Evolutionary conservation across 208 protist genomes (phyloP).

Genomic region (Trichomonas vaginalis): DNA sequence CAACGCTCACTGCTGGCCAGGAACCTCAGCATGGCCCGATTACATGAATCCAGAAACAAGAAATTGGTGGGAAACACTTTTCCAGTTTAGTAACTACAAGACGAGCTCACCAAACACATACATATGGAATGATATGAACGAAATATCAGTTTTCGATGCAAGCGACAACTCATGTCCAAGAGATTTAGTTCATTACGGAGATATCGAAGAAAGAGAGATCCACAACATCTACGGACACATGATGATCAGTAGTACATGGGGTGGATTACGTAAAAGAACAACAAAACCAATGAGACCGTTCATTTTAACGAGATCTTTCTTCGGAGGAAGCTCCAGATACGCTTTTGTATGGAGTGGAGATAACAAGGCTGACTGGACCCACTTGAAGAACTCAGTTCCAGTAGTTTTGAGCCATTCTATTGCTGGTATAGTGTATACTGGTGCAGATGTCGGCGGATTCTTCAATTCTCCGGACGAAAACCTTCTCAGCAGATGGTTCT

Average conservation of each 20-base stretch:
- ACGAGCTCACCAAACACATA: slow-evolving; percentile 64
- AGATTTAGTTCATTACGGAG: slow-evolving; percentile 55
- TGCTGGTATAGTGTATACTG: slow-evolving; percentile 73
- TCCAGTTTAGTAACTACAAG: slow-evolving; percentile 25
- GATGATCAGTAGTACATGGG: slow-evolving; percentile 37
- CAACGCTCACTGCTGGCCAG: slow-evolving; percentile 88
- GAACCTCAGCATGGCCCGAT: slow-evolving; percentile 63
- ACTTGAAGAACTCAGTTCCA: slow-evolving; percentile 68
- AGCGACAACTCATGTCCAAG: slow-evolving; percentile 74
- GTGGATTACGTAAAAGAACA: slow-evolving; percentile 56
- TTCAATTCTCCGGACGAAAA: slow-evolving; percentile 76
- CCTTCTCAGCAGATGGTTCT: slow-evolving; percentile 87
- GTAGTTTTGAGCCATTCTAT: slow-evolving; percentile 80
- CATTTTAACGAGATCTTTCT: slow-evolving; percentile 88
- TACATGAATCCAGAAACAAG: slow-evolving; percentile 68
- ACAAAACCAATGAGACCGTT: slow-evolving; percentile 60
- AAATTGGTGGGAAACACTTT: slow-evolving; percentile 10
- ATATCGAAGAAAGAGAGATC: slow-evolving; percentile 71
- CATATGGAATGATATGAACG: slow-evolving; percentile 98
- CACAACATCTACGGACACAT: slow-evolving; percentile 93
- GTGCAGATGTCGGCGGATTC: slow-evolving; percentile 91
- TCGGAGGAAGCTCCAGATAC: slow-evolving; percentile 82
- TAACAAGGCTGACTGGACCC: slow-evolving; percentile 79
- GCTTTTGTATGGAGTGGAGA: slow-evolving; percentile 91
- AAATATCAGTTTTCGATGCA: slow-evolving; percentile 82